Evolutionary conservation across 2,329 filamentous ascomycete genomes (phyloP).

Genomic region (Capronia epimyces): DNA sequence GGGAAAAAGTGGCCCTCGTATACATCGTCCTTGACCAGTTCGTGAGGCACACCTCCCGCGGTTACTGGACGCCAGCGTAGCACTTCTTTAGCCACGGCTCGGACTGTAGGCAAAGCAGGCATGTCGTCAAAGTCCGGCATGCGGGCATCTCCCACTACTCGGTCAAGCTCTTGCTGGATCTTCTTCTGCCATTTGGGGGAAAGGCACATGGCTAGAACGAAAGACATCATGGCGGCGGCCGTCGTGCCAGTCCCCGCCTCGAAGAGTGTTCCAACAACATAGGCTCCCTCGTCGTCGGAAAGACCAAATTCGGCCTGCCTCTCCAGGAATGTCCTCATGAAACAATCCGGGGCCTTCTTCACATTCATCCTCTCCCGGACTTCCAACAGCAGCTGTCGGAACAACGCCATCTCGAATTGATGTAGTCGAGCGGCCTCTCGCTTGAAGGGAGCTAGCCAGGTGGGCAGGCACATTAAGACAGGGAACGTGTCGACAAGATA

Average conservation of each 20-base stretch:
- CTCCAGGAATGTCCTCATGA: slow-evolving; percentile 29
- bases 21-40: slow-evolving; percentile 22
- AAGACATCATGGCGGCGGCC: slow-evolving; percentile 32
- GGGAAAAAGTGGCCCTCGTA: slow-evolving; percentile 42
- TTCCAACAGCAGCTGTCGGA: slow-evolving; percentile 32
- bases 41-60: slow-evolving; percentile 25
- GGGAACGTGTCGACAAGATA: slow-evolving; percentile 36
- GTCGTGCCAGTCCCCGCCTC: slow-evolving; percentile 34
- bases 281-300: slow-evolving; percentile 31
- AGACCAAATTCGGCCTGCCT: slow-evolving; percentile 28
- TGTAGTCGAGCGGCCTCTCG: slow-evolving; percentile 29
- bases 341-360: slow-evolving; percentile 25
- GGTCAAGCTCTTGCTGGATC: slow-evolving; percentile 36
- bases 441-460: slow-evolving; percentile 33
- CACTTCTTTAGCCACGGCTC: slow-evolving; percentile 40
- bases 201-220: slow-evolving; percentile 31
- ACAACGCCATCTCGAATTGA: slow-evolving; percentile 30
- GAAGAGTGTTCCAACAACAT: slow-evolving; percentile 33
- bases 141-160: slow-evolving; percentile 28
- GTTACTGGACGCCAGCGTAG: slow-evolving; percentile 41
- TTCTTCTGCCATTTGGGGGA: slow-evolving; percentile 25
- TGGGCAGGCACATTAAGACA: slow-evolving; percentile 30
- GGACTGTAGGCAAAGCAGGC: slow-evolving; percentile 34
- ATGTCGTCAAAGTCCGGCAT: slow-evolving; percentile 37
- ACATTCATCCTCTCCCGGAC: slow-evolving; percentile 29